A percentile compares a stretch with the other conserved stretches of the same genome.
Conservation (phyloP, 2,329 filamentous ascomycete species). For the Colletotrichum somersetense region DNA sequence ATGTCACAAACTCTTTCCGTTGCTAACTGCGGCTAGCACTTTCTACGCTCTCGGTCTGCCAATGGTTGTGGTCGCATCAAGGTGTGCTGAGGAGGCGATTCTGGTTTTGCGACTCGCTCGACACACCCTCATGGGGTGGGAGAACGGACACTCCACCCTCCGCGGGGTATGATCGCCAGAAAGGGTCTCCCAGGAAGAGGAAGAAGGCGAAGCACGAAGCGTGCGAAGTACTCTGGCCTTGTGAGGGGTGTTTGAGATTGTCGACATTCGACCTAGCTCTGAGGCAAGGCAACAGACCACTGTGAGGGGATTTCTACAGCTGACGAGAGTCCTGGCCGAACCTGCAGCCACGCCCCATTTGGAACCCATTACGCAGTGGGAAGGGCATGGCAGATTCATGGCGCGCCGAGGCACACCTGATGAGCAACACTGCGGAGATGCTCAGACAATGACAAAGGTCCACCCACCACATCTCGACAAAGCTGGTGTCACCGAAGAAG, state of each 20-base stretch:
- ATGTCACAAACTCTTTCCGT: not conserved
- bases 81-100: not conserved
- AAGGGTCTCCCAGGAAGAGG: conserved; percentile 10
- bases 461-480: conserved; percentile 1
- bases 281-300: not conserved
- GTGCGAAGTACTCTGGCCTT: not conserved
- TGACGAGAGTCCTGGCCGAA: conserved; percentile 20
- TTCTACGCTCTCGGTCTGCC: not conserved
- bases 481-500: conserved; percentile 7
- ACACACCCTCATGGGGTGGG: conserved; percentile 4
- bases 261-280: not conserved
- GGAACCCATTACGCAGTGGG: conserved; percentile 38
- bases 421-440: conserved; percentile 10
- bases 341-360: conserved; percentile 16
- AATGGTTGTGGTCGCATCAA: not conserved
- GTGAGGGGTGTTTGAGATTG: not conserved
- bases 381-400: conserved; percentile 18
- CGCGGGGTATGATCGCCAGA: conserved; percentile 14
- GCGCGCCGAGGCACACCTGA: not conserved
- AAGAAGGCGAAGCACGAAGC: conserved; percentile 11
- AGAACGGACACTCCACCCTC: not conserved
- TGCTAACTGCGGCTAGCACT: not conserved
- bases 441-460: conserved; percentile 9
- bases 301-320: not conserved
- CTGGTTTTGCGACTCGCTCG: not conserved